Evolutionary conservation across 73 alveolate species (phyloP).

Genomic region (Paramecium octaurelia): DNA sequence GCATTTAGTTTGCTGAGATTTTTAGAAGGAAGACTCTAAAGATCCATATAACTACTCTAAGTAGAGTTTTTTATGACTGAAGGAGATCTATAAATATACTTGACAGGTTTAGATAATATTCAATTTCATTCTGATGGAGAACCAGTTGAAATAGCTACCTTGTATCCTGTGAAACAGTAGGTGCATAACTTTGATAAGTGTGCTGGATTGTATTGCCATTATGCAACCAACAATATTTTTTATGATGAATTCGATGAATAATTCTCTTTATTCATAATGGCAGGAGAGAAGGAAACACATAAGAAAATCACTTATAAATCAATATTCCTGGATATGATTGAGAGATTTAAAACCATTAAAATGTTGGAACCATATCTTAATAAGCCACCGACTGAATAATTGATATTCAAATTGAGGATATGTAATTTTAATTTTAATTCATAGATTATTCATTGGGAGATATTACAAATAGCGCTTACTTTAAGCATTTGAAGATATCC

Average conservation of each 20-base stretch:
- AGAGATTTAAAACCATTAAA: conserved; percentile 53
- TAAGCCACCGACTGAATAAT: conserved; percentile 41
- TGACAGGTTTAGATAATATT: conserved; percentile 26
- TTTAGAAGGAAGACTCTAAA: conserved; percentile 37
- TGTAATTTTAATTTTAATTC: neutral
- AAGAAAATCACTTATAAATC: conserved; percentile 49
- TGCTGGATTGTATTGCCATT: conserved; percentile 54
- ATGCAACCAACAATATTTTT: conserved; percentile 41
- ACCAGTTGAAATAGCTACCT: neutral
- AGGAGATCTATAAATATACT: conserved; percentile 22
- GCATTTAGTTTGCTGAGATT: conserved; percentile 35
- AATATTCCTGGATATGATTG: conserved; percentile 46
- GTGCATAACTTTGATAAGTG: conserved; percentile 45
- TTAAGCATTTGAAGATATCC: conserved; percentile 43
- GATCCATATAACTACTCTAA: neutral
- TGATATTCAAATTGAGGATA: conserved; percentile 55
- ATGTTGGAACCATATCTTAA: neutral
- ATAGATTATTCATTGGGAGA: conserved; percentile 54
- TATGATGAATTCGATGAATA: conserved; percentile 58
- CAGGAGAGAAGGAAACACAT: conserved; percentile 38
- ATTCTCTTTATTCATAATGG: conserved; percentile 48
- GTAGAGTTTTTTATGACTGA: conserved; percentile 59
- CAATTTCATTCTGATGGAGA: conserved; percentile 43
- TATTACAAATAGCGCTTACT: conserved; percentile 11
- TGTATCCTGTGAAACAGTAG: neutral